Evolutionary conservation across 495 filamentous ascomycete species (phyloP).

Genomic region (Rostrohypoxylon terebratum): DNA sequence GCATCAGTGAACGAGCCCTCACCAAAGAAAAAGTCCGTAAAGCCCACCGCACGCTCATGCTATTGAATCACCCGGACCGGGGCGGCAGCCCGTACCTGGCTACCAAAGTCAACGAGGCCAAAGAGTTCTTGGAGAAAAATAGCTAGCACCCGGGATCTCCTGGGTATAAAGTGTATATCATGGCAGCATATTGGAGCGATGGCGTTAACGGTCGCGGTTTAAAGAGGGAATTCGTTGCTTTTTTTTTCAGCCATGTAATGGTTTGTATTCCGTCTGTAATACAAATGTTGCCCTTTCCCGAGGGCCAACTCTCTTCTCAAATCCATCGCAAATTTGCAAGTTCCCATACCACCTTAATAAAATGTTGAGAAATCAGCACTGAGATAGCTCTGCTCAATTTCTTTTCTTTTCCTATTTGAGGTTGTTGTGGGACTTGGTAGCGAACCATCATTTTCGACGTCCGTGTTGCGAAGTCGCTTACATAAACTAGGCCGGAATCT

Average conservation of each 20-base stretch:
- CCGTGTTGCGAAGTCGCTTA: not conserved
- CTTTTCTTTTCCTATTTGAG: no score
- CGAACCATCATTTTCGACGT: not conserved
- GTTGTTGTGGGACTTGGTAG: no score
- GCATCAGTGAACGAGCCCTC: slow-evolving; percentile 78
- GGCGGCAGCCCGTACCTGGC: slow-evolving; percentile 96
- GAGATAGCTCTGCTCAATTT: not conserved
- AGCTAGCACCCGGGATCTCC: slow-evolving; percentile 21
- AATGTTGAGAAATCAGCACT: not conserved
- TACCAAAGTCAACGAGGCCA: slow-evolving; percentile 97
- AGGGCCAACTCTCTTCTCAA: slow-evolving; percentile 45
- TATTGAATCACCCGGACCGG: slow-evolving; percentile 97
- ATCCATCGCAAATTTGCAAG: slow-evolving; percentile 5
- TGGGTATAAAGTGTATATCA: slow-evolving; percentile 37
- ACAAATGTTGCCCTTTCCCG: slow-evolving; percentile 12
- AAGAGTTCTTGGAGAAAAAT: slow-evolving; percentile 91
- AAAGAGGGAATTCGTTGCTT: slow-evolving; percentile 20
- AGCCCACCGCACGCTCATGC: slow-evolving; percentile 95
- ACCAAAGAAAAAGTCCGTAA: slow-evolving; percentile 95
- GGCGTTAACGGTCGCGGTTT: slow-evolving; percentile 45
- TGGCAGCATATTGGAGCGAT: slow-evolving; percentile 48
- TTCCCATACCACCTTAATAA: not conserved
- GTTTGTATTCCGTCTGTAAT: slow-evolving; percentile 26
- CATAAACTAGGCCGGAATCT: not conserved
- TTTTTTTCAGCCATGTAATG: slow-evolving; percentile 19